phyloP scores from a whole-genome alignment of 2,329 filamentous ascomycete species.

The Thielaviopsis cerberus region DNA sequence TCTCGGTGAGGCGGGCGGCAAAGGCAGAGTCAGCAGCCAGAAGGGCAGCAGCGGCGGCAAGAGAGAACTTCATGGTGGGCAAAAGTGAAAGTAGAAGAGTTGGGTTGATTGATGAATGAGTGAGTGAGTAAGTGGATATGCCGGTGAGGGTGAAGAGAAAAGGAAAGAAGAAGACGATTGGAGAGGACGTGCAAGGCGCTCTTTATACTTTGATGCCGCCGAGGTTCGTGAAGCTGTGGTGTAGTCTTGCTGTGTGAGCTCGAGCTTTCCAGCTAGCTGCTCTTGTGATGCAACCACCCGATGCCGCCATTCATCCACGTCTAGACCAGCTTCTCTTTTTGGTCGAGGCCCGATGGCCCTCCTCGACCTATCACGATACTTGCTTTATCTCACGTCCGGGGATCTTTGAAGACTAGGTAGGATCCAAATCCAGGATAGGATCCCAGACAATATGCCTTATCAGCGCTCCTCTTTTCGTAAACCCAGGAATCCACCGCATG shows the following conservation, averaged over 20 bases:
- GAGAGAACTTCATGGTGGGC: constrained; percentile 6
- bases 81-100: background rate
- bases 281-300: background rate
- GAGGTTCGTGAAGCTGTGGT: too few species aligned
- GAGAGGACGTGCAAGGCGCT: background rate
- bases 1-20: constrained; percentile 5
- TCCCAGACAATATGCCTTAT: too few species aligned
- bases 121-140: background rate
- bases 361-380: background rate
- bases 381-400: background rate
- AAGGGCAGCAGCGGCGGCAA: constrained; percentile 3
- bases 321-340: background rate
- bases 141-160: background rate
- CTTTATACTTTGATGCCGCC: background rate
- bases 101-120: too few species aligned
- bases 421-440: too few species aligned
- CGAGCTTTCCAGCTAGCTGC: background rate
- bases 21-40: constrained; percentile 1
- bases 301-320: background rate
- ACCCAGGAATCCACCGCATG: too few species aligned
- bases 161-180: background rate
- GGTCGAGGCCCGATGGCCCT: background rate
- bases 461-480: too few species aligned
- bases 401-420: too few species aligned
- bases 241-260: background rate